Base-by-base conservation (phyloP, 1,284 basidiomycete genomes). In the Kwoniella shivajii region DNA sequence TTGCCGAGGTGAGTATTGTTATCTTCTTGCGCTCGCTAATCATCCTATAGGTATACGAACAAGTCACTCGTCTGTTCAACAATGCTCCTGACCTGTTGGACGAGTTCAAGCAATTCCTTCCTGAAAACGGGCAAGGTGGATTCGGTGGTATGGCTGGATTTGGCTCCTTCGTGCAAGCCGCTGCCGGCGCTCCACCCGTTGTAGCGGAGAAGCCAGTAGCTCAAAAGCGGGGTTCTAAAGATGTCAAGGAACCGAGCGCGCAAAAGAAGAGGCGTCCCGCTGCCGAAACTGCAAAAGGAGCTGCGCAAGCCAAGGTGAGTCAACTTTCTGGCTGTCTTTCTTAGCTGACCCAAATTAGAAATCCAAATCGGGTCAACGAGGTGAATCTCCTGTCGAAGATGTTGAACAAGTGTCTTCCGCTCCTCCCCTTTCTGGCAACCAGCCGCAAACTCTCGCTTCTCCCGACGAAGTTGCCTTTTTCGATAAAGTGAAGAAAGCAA, bases 101-200 rank as follows among this genome's bases (percentile, higher is more conserved):
- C 42, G 95, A 99, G 76, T 99, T 99, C 82, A 94, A 92, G 76
- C 90, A 91, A 70, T 99, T 99, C 78, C 79, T 99, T 3, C 95
- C 95, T 9, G 92, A 82, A 77, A 60, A 67, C 73, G 31, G n/a
- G n/a, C n/a, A n/a, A n/a, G 75, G 73, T 41, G 67, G 60, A 14
- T 48, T 48, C 24, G 52, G 68, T 54, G 36, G 70, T 57, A 36
- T 62, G 26, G 73, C 71, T 29, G 78, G 78, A 34, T 68, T 69
- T 31, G 67, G 71, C n/a, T 63, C 65, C 10, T 68, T 74, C 47
- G 59, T 71, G 39, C 69, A 69, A 57, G 67, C 64, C 18, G 68
- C 64, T 20, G 50, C 49, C 1, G 49, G 51, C 9, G 57, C 51
- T 3, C 50, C 54, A 2, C 52, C 61, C 3, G 41, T 50, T 4